A percentile compares a stretch with the other conserved stretches of the same genome.
These are phyloP conservation scores for Pichia sp. DNA, from an alignment of 1,139 yeast species.

Conservation along the genomic window DNA sequence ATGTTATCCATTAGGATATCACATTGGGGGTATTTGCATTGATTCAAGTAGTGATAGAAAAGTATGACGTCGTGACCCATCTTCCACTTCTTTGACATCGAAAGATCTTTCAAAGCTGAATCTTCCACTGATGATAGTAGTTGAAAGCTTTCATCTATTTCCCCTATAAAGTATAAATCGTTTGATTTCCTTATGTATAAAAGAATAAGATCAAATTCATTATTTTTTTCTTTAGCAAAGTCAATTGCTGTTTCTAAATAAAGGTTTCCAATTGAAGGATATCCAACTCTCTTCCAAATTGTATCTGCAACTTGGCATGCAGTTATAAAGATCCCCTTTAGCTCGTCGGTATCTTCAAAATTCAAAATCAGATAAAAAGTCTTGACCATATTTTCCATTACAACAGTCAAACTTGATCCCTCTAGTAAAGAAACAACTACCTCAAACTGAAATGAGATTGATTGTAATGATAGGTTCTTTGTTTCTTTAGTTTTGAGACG, in stretches of 20 bases:
- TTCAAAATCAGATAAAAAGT: constrained; percentile 51
- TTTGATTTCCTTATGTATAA: constrained; percentile 37
- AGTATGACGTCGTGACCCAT: constrained; percentile 37
- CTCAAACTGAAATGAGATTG: constrained; percentile 59
- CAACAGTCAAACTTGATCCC: constrained; percentile 44
- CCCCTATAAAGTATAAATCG: constrained; percentile 38
- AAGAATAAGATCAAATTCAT: constrained; percentile 23
- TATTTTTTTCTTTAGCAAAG: constrained; percentile 27
- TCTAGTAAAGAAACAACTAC: constrained; percentile 48
- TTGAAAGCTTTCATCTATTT: constrained; percentile 37
- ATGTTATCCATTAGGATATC: constrained; percentile 28
- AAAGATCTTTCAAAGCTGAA: constrained; percentile 28
- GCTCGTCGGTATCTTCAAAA: constrained; percentile 27
- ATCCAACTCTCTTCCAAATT: constrained; percentile 52
- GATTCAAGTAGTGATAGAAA: constrained; percentile 37
- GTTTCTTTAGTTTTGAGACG: constrained; percentile 50
- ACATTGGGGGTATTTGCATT: constrained; percentile 36
- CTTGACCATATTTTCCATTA: constrained; percentile 51
- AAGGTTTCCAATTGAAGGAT: constrained; percentile 40
- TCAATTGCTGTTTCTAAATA: constrained; percentile 46
- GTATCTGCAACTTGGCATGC: constrained; percentile 45
- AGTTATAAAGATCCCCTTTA: constrained; percentile 40
- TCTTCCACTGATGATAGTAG: constrained; percentile 21
- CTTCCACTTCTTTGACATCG: constrained; percentile 39
- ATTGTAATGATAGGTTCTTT: constrained; percentile 49